Percentiles rank a stretch among this genome's conserved stretches.
Evolutionary conservation across 169 alveolate species (phyloP).

Genomic region (Eimeria praecox): DNA sequence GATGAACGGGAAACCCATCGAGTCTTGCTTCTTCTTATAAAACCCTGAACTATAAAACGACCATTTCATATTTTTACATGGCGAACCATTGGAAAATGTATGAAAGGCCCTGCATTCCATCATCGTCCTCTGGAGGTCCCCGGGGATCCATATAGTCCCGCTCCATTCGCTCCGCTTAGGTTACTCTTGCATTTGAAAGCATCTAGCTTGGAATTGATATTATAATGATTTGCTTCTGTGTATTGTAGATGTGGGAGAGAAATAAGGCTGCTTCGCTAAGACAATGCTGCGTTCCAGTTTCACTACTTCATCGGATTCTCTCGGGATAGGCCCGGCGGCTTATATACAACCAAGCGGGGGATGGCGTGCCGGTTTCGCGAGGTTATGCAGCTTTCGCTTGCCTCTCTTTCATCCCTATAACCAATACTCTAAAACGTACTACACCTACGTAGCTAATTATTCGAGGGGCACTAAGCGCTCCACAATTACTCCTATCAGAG

Average conservation of each 20-base stretch:
- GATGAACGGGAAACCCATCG: neutral
- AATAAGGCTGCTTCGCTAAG: no score
- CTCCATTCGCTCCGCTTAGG: neutral
- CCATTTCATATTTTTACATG: neutral
- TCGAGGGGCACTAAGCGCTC: no score
- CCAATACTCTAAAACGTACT: neutral
- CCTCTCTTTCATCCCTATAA: no score
- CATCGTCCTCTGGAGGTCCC: neutral
- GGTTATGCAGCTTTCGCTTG: neutral
- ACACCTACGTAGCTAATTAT: neutral
- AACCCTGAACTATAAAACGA: neutral
- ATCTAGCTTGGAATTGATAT: neutral
- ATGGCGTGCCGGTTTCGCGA: neutral
- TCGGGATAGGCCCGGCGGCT: neutral
- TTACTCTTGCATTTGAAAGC: neutral
- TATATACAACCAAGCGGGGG: neutral
- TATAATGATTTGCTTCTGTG: neutral
- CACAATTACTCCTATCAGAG: neutral
- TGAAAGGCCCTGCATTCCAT: neutral
- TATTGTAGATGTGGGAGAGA: no score
- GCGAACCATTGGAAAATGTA: neutral
- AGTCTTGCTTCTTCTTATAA: neutral
- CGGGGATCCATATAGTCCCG: neutral
- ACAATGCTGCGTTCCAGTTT: no score
- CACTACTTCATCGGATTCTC: neutral